phyloP scores from a whole-genome alignment of 257 asterid species.

The Penstemon davidsonii region DNA sequence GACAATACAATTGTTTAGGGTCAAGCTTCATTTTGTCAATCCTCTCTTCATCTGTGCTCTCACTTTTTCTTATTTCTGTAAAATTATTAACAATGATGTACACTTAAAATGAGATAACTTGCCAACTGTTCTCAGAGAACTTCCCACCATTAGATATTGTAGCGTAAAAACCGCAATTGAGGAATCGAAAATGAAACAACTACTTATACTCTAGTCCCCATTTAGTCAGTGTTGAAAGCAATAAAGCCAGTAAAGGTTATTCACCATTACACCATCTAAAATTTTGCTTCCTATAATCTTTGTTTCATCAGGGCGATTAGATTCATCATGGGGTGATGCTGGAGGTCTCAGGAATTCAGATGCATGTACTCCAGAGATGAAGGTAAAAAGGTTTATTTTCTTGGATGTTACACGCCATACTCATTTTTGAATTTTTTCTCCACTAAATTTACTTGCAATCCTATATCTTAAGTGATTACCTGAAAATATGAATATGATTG shows the following conservation, averaged over 20 bases:
- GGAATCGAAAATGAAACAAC: neutral
- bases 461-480: constrained; percentile 10
- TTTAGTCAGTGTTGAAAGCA: neutral
- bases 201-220: constrained; percentile 1
- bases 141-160: constrained; percentile 11
- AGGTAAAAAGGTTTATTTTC: constrained; percentile 48
- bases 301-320: constrained; percentile 35
- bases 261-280: neutral
- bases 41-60: constrained; percentile 4
- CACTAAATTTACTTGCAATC: constrained; percentile 20
- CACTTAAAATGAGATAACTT: constrained; percentile 5
- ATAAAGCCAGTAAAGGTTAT: constrained; percentile 1
- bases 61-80: constrained; percentile 4
- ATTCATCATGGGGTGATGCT: constrained; percentile 44
- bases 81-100: constrained; percentile 5
- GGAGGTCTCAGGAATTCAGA: constrained; percentile 49
- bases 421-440: constrained; percentile 8
- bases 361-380: constrained; percentile 58
- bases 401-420: constrained; percentile 24
- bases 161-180: constrained; percentile 1
- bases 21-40: constrained; percentile 15
- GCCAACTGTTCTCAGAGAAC: constrained; percentile 1
- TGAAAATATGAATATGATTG: constrained; percentile 14
- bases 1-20: neutral
- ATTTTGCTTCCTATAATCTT: constrained; percentile 5